Evolutionary conservation across 306 rosid species (phyloP).

Genomic region (Neltuma alba): DNA sequence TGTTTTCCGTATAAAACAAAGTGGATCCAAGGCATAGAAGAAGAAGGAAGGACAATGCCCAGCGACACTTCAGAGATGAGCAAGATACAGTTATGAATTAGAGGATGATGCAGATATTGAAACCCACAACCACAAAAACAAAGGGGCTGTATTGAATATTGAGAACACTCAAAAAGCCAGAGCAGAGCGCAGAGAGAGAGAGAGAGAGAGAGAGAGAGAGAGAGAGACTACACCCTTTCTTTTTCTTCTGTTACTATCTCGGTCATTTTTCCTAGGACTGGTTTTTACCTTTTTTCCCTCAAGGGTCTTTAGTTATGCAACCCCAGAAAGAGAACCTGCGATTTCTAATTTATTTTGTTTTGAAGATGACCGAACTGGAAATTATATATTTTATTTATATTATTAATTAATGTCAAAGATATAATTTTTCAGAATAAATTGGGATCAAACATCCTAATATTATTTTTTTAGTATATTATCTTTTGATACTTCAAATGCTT

Average conservation of each 20-base stretch:
- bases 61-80: background rate
- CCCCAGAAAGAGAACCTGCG: background rate
- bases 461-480: no score
- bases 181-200: background rate
- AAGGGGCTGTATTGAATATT: background rate
- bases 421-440: no score
- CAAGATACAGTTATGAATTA: background rate
- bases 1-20: conserved; percentile 6
- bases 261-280: background rate
- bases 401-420: background rate
- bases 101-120: background rate
- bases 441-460: no score
- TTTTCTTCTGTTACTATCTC: background rate
- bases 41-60: background rate
- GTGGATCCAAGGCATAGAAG: conserved; percentile 12
- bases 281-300: no score
- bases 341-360: no score
- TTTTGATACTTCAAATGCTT: no score
- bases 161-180: background rate
- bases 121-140: background rate
- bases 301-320: background rate
- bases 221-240: background rate
- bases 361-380: no score
- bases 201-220: background rate
- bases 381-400: background rate